A percentile compares a stretch with the other conserved stretches of the same genome.
These are phyloP conservation scores for Ascoidea tarda DNA, from an alignment of 805 yeast species.

Conservation along the genomic window DNA sequence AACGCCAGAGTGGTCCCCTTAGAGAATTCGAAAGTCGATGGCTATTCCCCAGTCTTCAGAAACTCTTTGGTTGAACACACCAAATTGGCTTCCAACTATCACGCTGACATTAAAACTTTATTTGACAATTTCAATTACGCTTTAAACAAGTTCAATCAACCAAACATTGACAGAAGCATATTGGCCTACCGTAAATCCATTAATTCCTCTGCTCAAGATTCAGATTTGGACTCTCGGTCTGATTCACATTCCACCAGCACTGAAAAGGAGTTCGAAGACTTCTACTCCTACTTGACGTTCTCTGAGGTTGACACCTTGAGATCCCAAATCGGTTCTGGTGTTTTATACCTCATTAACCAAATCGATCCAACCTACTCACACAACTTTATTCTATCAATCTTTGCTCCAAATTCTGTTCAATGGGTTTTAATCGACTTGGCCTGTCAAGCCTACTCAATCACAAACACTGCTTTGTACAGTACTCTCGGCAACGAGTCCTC, in stretches of 20 bases:
- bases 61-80: not conserved
- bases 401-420: not conserved
- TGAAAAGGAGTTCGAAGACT: not conserved
- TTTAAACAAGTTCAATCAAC: too few relatives aligned
- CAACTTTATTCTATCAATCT: not conserved
- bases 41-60: not conserved
- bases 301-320: not conserved
- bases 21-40: not conserved
- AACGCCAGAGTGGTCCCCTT: too few relatives aligned
- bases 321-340: not conserved
- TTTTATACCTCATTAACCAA: not conserved
- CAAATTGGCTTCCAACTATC: not conserved
- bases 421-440: not conserved
- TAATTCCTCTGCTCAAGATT: too few relatives aligned
- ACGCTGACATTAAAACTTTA: not conserved
- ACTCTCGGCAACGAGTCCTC: conserved; percentile 30
- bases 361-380: not conserved
- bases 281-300: not conserved
- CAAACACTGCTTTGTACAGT: not conserved
- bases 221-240: too few relatives aligned
- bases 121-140: not conserved
- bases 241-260: too few relatives aligned
- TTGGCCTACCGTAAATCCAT: not conserved
- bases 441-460: not conserved
- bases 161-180: too few relatives aligned